Conservation (phyloP, 495 filamentous ascomycete genomes). For the Podospora australis region DNA sequence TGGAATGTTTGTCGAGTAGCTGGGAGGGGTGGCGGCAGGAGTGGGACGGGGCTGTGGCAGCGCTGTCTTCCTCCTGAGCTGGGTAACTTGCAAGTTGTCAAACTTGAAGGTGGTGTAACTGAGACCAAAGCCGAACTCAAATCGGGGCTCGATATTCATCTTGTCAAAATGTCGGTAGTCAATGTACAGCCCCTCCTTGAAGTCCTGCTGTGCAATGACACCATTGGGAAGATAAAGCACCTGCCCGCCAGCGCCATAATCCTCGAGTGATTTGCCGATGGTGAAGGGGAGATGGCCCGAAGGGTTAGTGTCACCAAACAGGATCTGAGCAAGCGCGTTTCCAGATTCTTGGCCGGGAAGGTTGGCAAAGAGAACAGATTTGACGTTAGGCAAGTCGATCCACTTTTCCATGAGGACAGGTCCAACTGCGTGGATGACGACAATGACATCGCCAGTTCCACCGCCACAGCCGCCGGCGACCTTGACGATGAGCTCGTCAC, state of each 20-base stretch:
- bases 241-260: conserved; percentile 75
- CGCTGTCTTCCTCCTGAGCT: conserved; percentile 49
- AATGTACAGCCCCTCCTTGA: conserved; percentile 75
- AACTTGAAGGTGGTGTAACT: conserved; percentile 79
- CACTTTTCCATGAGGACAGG: conserved; percentile 80
- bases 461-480: conserved; percentile 66
- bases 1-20: conserved; percentile 52
- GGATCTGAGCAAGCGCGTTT: conserved; percentile 72
- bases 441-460: conserved; percentile 60
- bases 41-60: conserved; percentile 55
- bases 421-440: conserved; percentile 87
- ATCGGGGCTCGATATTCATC: conserved; percentile 56
- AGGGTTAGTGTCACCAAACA: conserved; percentile 81
- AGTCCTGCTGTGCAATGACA: conserved; percentile 74
- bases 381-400: conserved; percentile 72
- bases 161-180: conserved; percentile 93
- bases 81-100: conserved; percentile 48
- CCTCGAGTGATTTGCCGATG: conserved; percentile 68
- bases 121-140: conserved; percentile 73
- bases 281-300: conserved; percentile 88
- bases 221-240: conserved; percentile 70
- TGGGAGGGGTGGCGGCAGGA: conserved; percentile 51
- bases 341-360: conserved; percentile 89
- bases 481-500: conserved; percentile 62
- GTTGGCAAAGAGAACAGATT: conserved; percentile 79